Conservation (phyloP, 257 asterid genomes). For the Hygrophila difformis region DNA sequence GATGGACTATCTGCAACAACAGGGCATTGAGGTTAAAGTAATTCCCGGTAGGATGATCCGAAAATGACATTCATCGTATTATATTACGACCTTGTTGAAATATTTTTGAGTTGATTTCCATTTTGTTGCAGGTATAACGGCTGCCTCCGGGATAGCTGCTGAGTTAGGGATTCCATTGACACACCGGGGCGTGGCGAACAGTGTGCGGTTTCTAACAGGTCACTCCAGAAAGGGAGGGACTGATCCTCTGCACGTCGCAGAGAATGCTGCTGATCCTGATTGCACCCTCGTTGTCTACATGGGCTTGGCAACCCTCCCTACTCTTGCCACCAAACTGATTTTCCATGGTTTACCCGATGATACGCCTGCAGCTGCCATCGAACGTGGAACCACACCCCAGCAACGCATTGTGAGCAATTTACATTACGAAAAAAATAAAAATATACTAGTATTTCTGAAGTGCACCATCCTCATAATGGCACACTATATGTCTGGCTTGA, state of each 20-base stretch:
- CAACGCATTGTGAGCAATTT: constrained; percentile 52
- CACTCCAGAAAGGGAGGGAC: constrained; percentile 94
- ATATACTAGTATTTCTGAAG: too few relatives aligned
- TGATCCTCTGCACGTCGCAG: constrained; percentile 85
- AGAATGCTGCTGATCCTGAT: constrained; percentile 84
- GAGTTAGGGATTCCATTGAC: constrained; percentile 93
- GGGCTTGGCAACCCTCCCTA: constrained; percentile 92
- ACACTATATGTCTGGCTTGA: background rate
- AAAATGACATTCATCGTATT: background rate
- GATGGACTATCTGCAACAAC: constrained; percentile 91
- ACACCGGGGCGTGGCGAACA: constrained; percentile 87
- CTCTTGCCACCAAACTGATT: constrained; percentile 71
- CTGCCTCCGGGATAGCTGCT: constrained; percentile 98
- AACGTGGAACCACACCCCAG: constrained; percentile 95
- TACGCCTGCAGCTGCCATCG: constrained; percentile 91
- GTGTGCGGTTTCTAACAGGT: constrained; percentile 86
- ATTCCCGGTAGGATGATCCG: constrained; percentile 56
- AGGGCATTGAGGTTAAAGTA: constrained; percentile 81
- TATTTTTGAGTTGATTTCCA: constrained; percentile 5
- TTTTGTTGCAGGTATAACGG: constrained; percentile 76
- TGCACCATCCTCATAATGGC: background rate
- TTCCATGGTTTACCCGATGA: constrained; percentile 67
- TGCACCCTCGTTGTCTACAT: constrained; percentile 84
- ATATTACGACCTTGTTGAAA: too few relatives aligned
- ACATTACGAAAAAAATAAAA: too few relatives aligned